phyloP scores from a whole-genome alignment of 2,329 filamentous ascomycete genomes.

The Mariannaea elegans region DNA sequence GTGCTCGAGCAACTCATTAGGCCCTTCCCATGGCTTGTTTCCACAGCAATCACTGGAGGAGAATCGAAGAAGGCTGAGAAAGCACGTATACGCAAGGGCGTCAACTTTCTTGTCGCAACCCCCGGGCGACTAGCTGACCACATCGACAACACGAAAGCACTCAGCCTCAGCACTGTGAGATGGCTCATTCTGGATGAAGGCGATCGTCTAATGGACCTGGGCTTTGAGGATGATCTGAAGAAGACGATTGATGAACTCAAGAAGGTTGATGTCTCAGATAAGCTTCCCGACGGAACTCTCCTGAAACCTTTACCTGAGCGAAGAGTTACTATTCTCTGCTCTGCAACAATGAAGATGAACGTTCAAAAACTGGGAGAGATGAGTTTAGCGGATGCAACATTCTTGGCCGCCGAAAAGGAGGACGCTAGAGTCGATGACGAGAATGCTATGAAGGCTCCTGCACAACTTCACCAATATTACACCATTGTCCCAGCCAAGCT shows the following conservation, averaged over 20 bases:
- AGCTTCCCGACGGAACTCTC: slow-evolving; percentile 64
- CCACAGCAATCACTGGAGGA: slow-evolving; percentile 80
- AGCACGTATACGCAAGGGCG: slow-evolving; percentile 88
- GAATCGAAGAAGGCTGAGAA: slow-evolving; percentile 85
- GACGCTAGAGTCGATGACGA: slow-evolving; percentile 56
- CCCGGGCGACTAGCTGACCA: slow-evolving; percentile 93
- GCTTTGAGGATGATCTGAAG: slow-evolving; percentile 93
- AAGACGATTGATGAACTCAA: slow-evolving; percentile 85
- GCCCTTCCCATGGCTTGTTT: slow-evolving; percentile 94
- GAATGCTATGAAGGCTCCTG: slow-evolving; percentile 78
- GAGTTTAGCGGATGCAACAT: slow-evolving; percentile 90
- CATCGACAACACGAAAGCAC: slow-evolving; percentile 86
- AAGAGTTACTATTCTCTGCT: slow-evolving; percentile 89
- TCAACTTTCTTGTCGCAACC: slow-evolving; percentile 96
- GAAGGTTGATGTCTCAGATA: slow-evolving; percentile 66
- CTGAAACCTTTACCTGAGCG: slow-evolving; percentile 75
- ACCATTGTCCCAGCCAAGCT: slow-evolving; percentile 88
- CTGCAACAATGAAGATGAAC: slow-evolving; percentile 97
- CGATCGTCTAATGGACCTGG: slow-evolving; percentile 97
- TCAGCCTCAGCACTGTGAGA: slow-evolving; percentile 87
- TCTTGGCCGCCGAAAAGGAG: slow-evolving; percentile 76
- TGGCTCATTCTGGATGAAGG: slow-evolving; percentile 97
- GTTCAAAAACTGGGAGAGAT: slow-evolving; percentile 94
- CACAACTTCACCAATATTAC: slow-evolving; percentile 94
- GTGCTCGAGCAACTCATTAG: slow-evolving; percentile 86